A percentile compares a stretch with the other conserved stretches of the same genome.
Conservation (phyloP, 1,284 basidiomycete species). For the Porodaedalea pini region DNA sequence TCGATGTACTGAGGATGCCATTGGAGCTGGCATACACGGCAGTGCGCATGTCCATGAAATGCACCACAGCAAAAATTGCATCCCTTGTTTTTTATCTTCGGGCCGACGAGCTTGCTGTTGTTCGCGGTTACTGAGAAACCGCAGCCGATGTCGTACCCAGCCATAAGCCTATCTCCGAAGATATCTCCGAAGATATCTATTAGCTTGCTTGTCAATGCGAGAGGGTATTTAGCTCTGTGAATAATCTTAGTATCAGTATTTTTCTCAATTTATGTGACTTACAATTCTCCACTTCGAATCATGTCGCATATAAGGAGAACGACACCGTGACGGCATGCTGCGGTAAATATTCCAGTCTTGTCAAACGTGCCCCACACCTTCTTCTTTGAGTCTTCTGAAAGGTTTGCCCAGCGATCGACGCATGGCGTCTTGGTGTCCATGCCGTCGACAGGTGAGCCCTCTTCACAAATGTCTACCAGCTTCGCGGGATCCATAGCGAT, state of each 20-base stretch:
- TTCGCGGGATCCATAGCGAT: too few relatives aligned
- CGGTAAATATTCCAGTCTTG: conserved; percentile 25
- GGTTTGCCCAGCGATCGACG: conserved; percentile 17
- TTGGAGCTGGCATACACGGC: conserved; percentile 28
- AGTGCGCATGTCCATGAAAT: conserved; percentile 35
- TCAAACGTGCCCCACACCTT: conserved; percentile 19
- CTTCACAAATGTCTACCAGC: too few relatives aligned
- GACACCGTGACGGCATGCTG: conserved; percentile 25
- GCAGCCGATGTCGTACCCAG: conserved; percentile 26
- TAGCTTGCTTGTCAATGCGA: conserved; percentile 18
- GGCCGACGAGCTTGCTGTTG: conserved; percentile 17
- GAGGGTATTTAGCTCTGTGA: conserved; percentile 23
- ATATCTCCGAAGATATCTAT: too few relatives aligned
- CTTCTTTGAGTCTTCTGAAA: conserved; percentile 16
- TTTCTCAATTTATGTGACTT: conserved; percentile 6
- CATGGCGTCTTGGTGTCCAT: conserved; percentile 5
- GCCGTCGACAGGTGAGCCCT: conserved; percentile 18
- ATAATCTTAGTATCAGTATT: background rate
- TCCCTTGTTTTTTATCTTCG: background rate
- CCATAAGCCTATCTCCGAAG: conserved; percentile 10
- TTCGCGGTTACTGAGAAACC: conserved; percentile 21
- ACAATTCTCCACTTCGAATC: conserved; percentile 26
- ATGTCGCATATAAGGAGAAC: conserved; percentile 24
- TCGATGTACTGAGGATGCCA: conserved; percentile 28
- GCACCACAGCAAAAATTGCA: conserved; percentile 26